Evolutionary conservation across 202 grass and related monocot genomes (phyloP).

Genomic region (Digitaria exilis): DNA sequence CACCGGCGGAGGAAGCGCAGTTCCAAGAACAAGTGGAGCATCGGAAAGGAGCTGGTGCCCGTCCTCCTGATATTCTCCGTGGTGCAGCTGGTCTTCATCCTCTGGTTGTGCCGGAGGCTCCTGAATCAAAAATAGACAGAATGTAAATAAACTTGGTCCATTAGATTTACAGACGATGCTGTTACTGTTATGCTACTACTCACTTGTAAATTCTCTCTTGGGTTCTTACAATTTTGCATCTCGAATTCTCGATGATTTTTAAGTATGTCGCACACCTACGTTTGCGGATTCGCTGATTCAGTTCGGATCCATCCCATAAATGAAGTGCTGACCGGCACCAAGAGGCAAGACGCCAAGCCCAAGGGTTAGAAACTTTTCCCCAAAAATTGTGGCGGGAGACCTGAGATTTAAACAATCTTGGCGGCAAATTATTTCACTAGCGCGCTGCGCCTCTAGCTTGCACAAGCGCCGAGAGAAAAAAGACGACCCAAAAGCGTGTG

Average conservation of each 20-base stretch:
- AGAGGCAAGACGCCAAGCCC: neutral
- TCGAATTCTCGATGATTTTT: neutral
- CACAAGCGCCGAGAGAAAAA: neutral
- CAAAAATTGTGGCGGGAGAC: conserved; percentile 36
- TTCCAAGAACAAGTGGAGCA: conserved; percentile 19
- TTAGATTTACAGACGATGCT: neutral
- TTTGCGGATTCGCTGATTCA: neutral
- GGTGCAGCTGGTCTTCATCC: conserved; percentile 55
- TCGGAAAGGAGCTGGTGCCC: conserved; percentile 3
- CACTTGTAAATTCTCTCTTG: no score
- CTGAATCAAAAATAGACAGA: conserved; percentile 39
- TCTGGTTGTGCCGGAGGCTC: conserved; percentile 51
- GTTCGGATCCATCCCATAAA: neutral
- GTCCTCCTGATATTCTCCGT: conserved; percentile 56
- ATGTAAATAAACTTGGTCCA: neutral
- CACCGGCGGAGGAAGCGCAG: conserved; percentile 33
- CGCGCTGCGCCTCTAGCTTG: neutral
- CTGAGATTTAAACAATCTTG: conserved; percentile 33
- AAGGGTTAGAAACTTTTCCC: neutral
- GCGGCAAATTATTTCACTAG: conserved; percentile 40
- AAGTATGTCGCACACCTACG: neutral
- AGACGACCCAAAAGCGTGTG: neutral
- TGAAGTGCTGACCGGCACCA: neutral
- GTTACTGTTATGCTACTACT: neutral
- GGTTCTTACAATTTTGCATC: neutral